Conservation (phyloP, 306 rosid genomes). For the Cicer cuneatum region DNA sequence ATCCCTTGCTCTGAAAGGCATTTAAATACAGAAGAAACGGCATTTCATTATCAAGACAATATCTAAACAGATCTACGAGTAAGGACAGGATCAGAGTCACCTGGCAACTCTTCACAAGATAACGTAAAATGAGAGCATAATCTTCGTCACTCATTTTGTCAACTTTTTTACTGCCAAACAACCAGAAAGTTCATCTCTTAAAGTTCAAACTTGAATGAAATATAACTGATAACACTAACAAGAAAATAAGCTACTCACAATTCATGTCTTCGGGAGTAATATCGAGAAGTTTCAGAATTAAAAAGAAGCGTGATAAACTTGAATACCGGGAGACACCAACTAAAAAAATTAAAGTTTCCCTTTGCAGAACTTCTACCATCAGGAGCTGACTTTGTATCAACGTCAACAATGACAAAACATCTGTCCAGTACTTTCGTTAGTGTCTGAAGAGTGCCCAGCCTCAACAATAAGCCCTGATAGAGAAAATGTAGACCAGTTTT, state of each 20-base stretch:
- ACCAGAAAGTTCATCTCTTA: conserved; percentile 35
- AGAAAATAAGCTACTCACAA: conserved; percentile 60
- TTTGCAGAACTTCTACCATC: conserved; percentile 61
- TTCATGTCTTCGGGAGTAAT: conserved; percentile 53
- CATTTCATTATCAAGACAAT: conserved; percentile 36
- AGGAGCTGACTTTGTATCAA: conserved; percentile 57
- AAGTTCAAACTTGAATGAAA: conserved; percentile 28
- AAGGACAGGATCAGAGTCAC: conserved; percentile 56
- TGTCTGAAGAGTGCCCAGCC: conserved; percentile 64
- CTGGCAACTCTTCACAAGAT: conserved; percentile 77
- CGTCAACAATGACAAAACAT: conserved; percentile 59
- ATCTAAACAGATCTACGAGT: conserved; percentile 31
- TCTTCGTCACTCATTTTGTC: conserved; percentile 65
- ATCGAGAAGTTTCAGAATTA: conserved; percentile 53
- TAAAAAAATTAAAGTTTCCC: conserved; percentile 51
- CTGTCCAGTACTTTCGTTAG: conserved; percentile 68
- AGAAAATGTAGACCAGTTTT: conserved; percentile 31
- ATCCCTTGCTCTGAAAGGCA: conserved; percentile 13
- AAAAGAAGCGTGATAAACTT: conserved; percentile 72
- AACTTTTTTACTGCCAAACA: conserved; percentile 56
- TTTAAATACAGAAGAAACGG: conserved; percentile 24
- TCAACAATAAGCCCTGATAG: conserved; percentile 68
- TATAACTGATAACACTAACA: conserved; percentile 1
- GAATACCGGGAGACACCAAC: conserved; percentile 86
- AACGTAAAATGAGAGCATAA: conserved; percentile 57